phyloP scores from a whole-genome alignment of 2,329 filamentous ascomycete species.

The Epichloe coenophiala region DNA sequence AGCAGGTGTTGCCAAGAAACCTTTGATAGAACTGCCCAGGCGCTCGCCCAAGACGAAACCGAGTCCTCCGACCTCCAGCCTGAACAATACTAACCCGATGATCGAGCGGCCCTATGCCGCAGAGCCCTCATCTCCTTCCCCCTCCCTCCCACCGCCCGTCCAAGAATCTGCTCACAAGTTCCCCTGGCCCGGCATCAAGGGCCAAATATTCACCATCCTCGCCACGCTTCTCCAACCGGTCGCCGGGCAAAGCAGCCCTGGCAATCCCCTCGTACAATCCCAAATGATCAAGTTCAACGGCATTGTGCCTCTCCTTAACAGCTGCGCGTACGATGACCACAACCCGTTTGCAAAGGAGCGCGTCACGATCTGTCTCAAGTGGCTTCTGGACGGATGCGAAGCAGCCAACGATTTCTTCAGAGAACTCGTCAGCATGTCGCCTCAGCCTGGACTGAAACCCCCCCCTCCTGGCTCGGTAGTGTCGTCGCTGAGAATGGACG shows the following conservation, averaged over 20 bases:
- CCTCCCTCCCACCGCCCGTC: constrained; percentile 31
- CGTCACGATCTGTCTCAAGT: constrained; percentile 79
- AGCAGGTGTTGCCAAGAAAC: constrained; percentile 72
- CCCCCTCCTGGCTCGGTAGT: constrained; percentile 22
- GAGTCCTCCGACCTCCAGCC: constrained; percentile 18
- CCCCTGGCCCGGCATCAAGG: constrained; percentile 68
- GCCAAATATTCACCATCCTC: constrained; percentile 79
- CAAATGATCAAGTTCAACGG: constrained; percentile 79
- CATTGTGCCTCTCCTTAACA: constrained; percentile 76
- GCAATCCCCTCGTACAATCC: constrained; percentile 65
- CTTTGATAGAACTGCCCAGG: constrained; percentile 38
- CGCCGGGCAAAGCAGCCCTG: constrained; percentile 42
- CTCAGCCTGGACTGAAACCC: constrained; percentile 24
- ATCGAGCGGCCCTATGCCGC: constrained; percentile 53
- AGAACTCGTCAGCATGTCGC: constrained; percentile 39
- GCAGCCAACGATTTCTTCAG: constrained; percentile 60
- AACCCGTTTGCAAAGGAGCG: constrained; percentile 92
- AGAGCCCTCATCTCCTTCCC: constrained; percentile 13
- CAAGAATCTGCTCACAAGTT: constrained; percentile 52
- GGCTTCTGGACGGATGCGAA: constrained; percentile 60
- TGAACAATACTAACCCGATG: constrained; percentile 15
- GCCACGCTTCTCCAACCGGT: constrained; percentile 83
- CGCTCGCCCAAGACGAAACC: constrained; percentile 12
- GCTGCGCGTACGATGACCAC: constrained; percentile 81
- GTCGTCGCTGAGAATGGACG: constrained; percentile 38